Evolutionary conservation across 2,329 filamentous ascomycete species (phyloP).

Genomic region (Madurella fahalii): DNA sequence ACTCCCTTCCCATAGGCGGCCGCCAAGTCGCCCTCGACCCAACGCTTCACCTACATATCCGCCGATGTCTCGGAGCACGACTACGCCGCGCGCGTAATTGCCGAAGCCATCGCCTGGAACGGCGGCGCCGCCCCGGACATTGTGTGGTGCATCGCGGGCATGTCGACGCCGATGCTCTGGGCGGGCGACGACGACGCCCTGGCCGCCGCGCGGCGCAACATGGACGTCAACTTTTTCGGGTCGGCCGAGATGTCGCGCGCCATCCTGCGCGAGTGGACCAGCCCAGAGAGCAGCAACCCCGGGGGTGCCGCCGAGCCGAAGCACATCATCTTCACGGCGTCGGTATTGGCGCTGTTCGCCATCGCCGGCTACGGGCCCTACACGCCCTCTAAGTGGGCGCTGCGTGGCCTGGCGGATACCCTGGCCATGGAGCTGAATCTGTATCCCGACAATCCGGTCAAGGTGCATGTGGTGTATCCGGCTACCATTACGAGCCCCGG

Average conservation of each 20-base stretch:
- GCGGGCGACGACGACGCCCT: constrained; percentile 66
- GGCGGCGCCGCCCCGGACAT: constrained; percentile 68
- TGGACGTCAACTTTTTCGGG: constrained; percentile 92
- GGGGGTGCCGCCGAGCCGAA: constrained; percentile 50
- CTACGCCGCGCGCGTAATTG: constrained; percentile 67
- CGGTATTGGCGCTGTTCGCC: constrained; percentile 68
- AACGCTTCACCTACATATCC: constrained; percentile 78
- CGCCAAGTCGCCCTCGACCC: constrained; percentile 60
- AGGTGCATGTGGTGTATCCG: constrained; percentile 77
- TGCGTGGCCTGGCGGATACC: constrained; percentile 78
- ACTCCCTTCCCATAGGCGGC: constrained; percentile 45
- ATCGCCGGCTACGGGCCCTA: constrained; percentile 82
- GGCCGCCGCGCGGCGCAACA: constrained; percentile 65
- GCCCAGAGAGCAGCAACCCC: constrained; percentile 35
- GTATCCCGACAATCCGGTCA: constrained; percentile 69
- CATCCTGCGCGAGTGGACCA: constrained; percentile 70
- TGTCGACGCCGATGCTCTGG: constrained; percentile 70
- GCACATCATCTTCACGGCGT: constrained; percentile 86
- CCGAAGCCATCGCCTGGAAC: constrained; percentile 76
- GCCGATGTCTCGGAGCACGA: constrained; percentile 72
- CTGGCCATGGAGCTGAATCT: constrained; percentile 79
- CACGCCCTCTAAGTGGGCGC: constrained; percentile 76
- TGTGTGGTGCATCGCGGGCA: constrained; percentile 86
- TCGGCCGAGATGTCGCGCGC: constrained; percentile 82
- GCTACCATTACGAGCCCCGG: constrained; percentile 78